Evolutionary conservation across 768 basidiomycete species (phyloP).

Genomic region (Termitomyces sp.): DNA sequence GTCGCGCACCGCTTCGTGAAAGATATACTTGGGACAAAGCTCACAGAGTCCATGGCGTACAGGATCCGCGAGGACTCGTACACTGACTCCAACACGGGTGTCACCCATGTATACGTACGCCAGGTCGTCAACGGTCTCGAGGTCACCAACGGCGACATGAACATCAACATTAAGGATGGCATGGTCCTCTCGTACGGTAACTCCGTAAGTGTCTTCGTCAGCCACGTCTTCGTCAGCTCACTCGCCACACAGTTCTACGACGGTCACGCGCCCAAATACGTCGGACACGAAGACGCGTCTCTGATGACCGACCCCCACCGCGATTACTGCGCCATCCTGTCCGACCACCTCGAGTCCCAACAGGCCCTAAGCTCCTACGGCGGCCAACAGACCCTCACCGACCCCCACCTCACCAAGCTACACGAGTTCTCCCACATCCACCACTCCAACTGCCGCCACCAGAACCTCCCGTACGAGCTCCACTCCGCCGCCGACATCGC

Average conservation of each 20-base stretch:
- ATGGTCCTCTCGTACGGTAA: constrained; percentile 82
- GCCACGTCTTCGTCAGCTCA: not conserved
- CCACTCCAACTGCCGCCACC: constrained; percentile 55
- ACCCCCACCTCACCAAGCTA: constrained; percentile 16
- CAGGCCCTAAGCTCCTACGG: constrained; percentile 20
- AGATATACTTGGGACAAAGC: constrained; percentile 39
- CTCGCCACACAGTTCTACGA: constrained; percentile 62
- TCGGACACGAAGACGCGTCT: constrained; percentile 23
- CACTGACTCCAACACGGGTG: constrained; percentile 80
- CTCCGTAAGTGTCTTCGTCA: constrained; percentile 51
- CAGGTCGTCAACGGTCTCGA: constrained; percentile 85
- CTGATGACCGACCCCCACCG: constrained; percentile 36
- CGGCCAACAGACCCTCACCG: constrained; percentile 34
- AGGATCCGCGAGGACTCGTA: constrained; percentile 80
- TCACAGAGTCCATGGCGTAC: constrained; percentile 39
- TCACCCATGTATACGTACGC: constrained; percentile 85
- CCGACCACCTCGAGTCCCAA: constrained; percentile 30
- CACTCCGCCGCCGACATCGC: constrained; percentile 23
- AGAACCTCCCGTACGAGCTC: constrained; percentile 36
- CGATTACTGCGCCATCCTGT: constrained; percentile 48
- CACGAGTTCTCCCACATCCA: constrained; percentile 43
- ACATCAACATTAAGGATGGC: constrained; percentile 87
- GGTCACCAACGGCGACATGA: constrained; percentile 88
- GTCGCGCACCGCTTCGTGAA: constrained; percentile 64
- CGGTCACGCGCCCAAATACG: constrained; percentile 47